Evolutionary conservation across 2,329 filamentous ascomycete species (phyloP), one percentile per base, ranked within the genome.

Genomic region (Neopestalotiopsis rosae): DNA sequence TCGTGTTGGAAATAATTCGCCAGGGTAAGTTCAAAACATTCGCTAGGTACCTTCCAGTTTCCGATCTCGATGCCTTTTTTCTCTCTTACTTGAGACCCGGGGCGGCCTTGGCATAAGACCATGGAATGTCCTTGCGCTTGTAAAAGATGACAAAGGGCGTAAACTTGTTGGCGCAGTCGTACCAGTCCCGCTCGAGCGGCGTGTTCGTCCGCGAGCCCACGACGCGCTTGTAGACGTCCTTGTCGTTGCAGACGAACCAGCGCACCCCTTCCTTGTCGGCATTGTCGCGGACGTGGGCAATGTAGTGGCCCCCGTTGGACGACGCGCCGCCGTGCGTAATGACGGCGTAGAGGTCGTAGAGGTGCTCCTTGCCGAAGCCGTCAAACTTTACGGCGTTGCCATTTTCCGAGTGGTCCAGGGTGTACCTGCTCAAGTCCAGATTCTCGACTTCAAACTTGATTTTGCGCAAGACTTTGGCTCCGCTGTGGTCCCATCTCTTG

Each of bases 311-410:
- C 65, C 88, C 89, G 49, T 89, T 88, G 66, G 92, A 84, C 1
- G 86, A 89, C 1, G 82, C 82, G 28, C 95, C 95, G 4, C 88
- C 81, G 78, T 98, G 95, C 71, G 92, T 86, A 67, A 97, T 89
- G 6, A 98, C 92, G 2, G 91, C 95, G 77, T 97, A 98, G 66
- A 93, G 91, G 76, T 97, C 92, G 79, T 98, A 99, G 5, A 85
- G 82, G 76, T 92, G 94, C 0, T 92, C 91, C 0, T 80, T 81
- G 2, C 75, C 73, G 68, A 87, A 85, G 14, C 82, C 81, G 10
- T 74, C 79, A 68, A 84, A 82, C 69, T 79, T 77, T 52, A 79
- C 73, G 5, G 77, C n/a, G 9, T 45, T 58, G 17, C n/a, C 6
- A 30, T 34, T 42, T 5, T 45, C 59, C 28, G 40, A 24, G 1